Base-by-base conservation (phyloP, 768 basidiomycete genomes). In the Austroboletus eburneus region DNA sequence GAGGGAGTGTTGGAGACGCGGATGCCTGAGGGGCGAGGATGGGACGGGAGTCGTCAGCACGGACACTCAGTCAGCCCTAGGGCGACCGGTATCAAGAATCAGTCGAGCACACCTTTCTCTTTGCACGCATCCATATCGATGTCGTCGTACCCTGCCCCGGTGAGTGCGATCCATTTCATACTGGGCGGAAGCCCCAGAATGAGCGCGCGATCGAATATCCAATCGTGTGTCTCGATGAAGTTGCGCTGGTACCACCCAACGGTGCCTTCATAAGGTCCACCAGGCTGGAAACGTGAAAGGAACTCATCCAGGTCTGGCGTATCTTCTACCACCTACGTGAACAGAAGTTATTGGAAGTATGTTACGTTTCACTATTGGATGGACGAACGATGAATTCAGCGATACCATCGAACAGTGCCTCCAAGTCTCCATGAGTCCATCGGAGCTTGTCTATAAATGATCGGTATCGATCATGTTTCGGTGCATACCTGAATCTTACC, bases 61-160 rank as follows among this genome's bases (percentile, higher is more conserved):
- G n/a, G n/a, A n/a, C n/a, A n/a, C n/a, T n/a, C n/a, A n/a, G n/a
- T n/a, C n/a, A n/a, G n/a, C n/a, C n/a, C n/a, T n/a, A n/a, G n/a
- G n/a, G n/a, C n/a, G n/a, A n/a, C n/a, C n/a, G n/a, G n/a, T n/a
- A n/a, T n/a, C n/a, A n/a, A n/a, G n/a, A n/a, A n/a, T n/a, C 7
- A 24, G 16, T 5, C 0, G 85, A 85, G 20, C 63, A n/a, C n/a
- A 92, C 87, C 87, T 63, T 76, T 77, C 14, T 74, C 78, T 60
- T 81, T 87, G 62, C 83, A 85, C 1, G 83, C 84, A 10, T 70
- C 68, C 12, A 91, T 80, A 57, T 92, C 85, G 46, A 94, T 79
- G 36, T 80, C 77, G 63, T 95, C 87, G 59, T 92, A 95, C 0
- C 92, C 91, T 0, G 92, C 89, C 14, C 88, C 91, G 45, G 89